phyloP scores from a whole-genome alignment of 208 protist genomes.

The Acanthamoeba healyi region DNA sequence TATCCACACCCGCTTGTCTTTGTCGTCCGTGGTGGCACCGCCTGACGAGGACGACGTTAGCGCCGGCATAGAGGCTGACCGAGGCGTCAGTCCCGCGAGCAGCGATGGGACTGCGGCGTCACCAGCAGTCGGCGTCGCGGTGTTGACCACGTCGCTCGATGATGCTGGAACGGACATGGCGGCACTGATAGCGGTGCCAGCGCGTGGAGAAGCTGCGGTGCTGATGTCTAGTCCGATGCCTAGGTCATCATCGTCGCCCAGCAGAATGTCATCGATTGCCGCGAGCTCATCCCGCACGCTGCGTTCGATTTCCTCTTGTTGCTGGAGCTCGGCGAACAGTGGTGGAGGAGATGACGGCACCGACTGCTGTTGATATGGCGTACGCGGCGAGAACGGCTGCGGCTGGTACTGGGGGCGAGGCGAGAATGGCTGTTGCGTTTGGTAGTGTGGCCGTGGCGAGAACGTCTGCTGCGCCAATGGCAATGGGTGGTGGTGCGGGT shows the following conservation, averaged over 20 bases:
- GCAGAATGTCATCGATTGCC: constrained; percentile 11
- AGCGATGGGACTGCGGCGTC: background rate
- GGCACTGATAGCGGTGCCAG: background rate
- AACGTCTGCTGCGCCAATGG: background rate
- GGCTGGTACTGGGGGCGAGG: background rate
- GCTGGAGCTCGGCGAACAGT: constrained; percentile 47
- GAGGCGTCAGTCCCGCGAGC: background rate
- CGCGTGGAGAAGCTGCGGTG: background rate
- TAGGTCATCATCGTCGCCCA: background rate
- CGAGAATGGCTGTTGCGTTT: background rate
- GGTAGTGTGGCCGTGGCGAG: background rate
- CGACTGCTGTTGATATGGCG: background rate
- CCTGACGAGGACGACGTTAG: background rate
- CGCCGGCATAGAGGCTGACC: background rate
- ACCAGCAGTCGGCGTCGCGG: background rate
- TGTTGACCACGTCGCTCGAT: background rate
- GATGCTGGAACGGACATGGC: background rate
- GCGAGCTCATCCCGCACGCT: constrained; percentile 39
- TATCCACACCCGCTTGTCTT: constrained; percentile 10
- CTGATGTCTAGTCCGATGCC: background rate
- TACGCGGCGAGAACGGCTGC: too few species aligned
- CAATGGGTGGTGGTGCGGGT: background rate
- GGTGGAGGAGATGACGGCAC: background rate
- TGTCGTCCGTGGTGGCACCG: background rate
- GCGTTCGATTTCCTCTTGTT: background rate